Evolutionary conservation across 208 protist genomes (phyloP), one percentile per base, ranked within the genome.

Genomic region (Acanthamoeba lugdunensis): DNA sequence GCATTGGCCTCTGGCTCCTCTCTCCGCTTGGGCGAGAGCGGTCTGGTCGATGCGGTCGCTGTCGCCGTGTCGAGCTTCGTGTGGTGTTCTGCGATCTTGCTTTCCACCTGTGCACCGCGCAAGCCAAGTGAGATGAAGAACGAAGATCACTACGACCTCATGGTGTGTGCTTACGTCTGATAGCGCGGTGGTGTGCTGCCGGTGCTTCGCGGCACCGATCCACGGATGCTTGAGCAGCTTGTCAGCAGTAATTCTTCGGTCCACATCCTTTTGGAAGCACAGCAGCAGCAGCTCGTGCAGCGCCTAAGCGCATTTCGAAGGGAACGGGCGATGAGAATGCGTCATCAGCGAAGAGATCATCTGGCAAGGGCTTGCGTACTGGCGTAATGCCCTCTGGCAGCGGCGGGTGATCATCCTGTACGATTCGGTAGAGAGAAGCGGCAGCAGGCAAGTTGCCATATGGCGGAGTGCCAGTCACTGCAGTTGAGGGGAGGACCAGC

Each of bases 361-460:
- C 16, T 21, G n/a, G 28, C 41, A 94, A 37, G 37, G 37, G 81
- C 50, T 73, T 97, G 95, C 25, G 90, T 77, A 93, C 63, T 21
- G 96, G 94, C 45, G 97, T 97, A 18, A 97, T 96, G 87, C 95
- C 94, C 30, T 96, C 94, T 6, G 98, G 98, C 9, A 98, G 48
- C 13, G 98, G 97, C 37, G 97, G 97, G 75, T 97, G 95, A 90
- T 96, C 95, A 85, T 98, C 97, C 92, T 98, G 97, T 30, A 98
- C 97, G 77, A 98, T 98, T 41, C 96, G 95, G 90, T 97, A 98
- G 56, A 98, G 94, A 0, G 98, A 98, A 11, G 97, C 88, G 85
- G 98, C 97, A 77, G 97, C 97, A 6, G 90, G 92, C n/a, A 98
- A 89, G 37, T 98, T 97, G 69, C 97, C 98, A 94, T 98, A 98